Evolutionary conservation across 805 yeast genomes (phyloP), one percentile per base, ranked within the genome.

Genomic region (Candida ficus): DNA sequence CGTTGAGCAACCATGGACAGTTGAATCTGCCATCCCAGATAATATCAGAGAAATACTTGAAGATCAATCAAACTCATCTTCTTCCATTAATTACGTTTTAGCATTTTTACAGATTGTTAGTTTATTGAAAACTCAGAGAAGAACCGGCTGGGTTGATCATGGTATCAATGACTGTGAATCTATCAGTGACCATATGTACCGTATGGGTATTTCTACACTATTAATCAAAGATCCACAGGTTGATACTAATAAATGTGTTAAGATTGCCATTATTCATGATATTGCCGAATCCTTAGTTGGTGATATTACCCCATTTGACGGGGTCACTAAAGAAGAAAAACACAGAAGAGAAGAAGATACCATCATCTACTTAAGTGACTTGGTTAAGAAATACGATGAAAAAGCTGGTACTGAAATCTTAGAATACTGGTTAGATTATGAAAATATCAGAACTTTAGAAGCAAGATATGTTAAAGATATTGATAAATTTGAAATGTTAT

Each of bases 61-160:
- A 26, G 20, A 35, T 7, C 33, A 46, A 25, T 9, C 34, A 22
- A 52, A 40, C 35, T 53, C 68, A 41, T 21, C 42, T 12, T 22
- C 43, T 13, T 29, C 35, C 7, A 54, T 67, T 37, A 74, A 76
- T 52, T 76, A 78, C 58, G 71, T 80, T 38, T 53, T 77, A 32
- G 75, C 75, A 13, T 76, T 78, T 46, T 61, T 78, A 38, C 87
- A 86, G 56, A 75, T 88, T 25, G 75, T 87, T 0, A 73, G 82
- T 38, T 69, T 79, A 26, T 68, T 91, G 52, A 91, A 91, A 62
- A 68, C 78, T 5, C 91, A 87, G 56, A 79, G 73, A 50, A 74
- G 99, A 58, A 91, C 99, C 0, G 99, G 99, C 2, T 91, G 98
- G 98, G 62, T 91, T 17, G 91, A 88, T 57, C 78, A 76, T 54